These are phyloP conservation scores for Barbarea vulgaris DNA, from an alignment of 345 rosid genomes.

Conservation along the genomic window DNA sequence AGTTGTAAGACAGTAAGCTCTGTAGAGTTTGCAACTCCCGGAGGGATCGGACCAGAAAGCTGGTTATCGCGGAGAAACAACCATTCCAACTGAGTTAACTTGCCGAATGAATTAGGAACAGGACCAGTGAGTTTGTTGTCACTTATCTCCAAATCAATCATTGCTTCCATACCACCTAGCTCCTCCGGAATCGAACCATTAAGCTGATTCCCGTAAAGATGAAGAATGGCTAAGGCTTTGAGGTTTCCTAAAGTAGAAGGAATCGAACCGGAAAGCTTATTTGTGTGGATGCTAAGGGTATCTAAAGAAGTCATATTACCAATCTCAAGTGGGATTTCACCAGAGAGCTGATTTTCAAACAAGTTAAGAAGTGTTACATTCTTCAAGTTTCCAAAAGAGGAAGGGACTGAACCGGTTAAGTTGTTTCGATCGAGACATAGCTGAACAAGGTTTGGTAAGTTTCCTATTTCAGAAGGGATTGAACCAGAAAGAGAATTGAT, in stretches of 20 bases:
- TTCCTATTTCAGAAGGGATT: conserved; percentile 46
- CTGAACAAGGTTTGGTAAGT: conserved; percentile 41
- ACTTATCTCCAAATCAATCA: conserved; percentile 40
- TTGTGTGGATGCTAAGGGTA: conserved; percentile 35
- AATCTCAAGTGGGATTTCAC: conserved; percentile 41
- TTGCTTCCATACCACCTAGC: conserved; percentile 23
- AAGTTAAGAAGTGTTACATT: conserved; percentile 36
- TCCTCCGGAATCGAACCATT: conserved; percentile 30
- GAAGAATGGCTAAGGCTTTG: conserved; percentile 26
- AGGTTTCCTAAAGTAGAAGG: conserved; percentile 37
- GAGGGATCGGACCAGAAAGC: conserved; percentile 47
- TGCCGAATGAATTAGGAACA: conserved; percentile 37
- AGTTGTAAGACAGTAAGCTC: conserved; percentile 42
- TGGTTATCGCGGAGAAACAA: conserved; percentile 38
- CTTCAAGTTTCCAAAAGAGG: conserved; percentile 43
- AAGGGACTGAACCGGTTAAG: conserved; percentile 43
- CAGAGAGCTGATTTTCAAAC: conserved; percentile 27
- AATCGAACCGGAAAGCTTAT: conserved; percentile 35
- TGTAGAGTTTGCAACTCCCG: conserved; percentile 42
- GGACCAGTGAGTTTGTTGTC: conserved; percentile 35
- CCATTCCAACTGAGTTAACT: conserved; percentile 23
- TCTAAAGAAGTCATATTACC: conserved; percentile 35
- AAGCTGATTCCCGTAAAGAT: conserved; percentile 29
- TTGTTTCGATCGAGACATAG: conserved; percentile 43
- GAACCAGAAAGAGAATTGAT: conserved; percentile 38